Conservation (phyloP, 129 eudicot genomes). For the Oenanthe sinensis region DNA sequence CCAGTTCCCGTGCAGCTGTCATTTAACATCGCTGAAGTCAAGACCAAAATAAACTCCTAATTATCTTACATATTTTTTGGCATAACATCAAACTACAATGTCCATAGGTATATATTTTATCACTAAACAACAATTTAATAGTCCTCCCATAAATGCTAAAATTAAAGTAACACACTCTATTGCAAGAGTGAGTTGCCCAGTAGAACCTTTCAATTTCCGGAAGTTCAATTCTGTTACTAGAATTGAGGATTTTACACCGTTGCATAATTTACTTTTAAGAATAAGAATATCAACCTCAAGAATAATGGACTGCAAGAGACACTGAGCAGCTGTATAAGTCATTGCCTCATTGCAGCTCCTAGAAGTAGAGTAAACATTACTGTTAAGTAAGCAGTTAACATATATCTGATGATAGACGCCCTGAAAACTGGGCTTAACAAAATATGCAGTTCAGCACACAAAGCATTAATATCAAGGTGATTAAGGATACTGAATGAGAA, state of each 20-base stretch:
- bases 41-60: neutral
- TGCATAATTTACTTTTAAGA: neutral
- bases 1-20: too few relatives aligned
- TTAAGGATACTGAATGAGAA: neutral
- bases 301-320: neutral
- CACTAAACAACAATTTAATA: too few relatives aligned
- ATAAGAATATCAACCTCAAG: conserved; percentile 6
- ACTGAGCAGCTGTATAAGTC: neutral
- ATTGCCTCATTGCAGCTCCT: conserved; percentile 20
- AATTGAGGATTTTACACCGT: neutral
- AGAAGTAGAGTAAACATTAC: conserved; percentile 9
- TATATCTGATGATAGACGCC: neutral
- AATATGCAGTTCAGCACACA: conserved; percentile 4
- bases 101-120: neutral
- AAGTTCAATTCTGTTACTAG: neutral
- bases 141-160: too few relatives aligned
- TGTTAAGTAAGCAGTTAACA: neutral
- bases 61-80: neutral
- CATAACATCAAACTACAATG: neutral
- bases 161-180: neutral
- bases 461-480: neutral
- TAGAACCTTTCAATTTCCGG: neutral
- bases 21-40: neutral
- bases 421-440: neutral
- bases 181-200: neutral